Evolutionary conservation across 768 basidiomycete species (phyloP).

Genomic region (button mushroom (Agaricus bisporus)): DNA sequence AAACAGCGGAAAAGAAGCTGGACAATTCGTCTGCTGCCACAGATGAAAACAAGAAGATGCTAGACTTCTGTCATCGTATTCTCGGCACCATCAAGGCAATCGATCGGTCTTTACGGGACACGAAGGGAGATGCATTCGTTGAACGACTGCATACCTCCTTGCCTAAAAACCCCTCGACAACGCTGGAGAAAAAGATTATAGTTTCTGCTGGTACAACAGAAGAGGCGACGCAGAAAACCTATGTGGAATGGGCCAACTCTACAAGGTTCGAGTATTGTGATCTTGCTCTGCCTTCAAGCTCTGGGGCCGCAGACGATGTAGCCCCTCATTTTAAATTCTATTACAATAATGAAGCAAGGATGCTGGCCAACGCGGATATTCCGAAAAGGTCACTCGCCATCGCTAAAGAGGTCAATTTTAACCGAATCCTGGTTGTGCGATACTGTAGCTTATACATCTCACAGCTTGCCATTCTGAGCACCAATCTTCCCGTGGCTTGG

Average conservation of each 20-base stretch:
- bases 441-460: slow-evolving; percentile 1
- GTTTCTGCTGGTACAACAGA: slow-evolving; percentile 37
- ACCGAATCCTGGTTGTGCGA: not conserved
- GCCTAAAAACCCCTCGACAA: slow-evolving; percentile 60
- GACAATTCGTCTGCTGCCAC: slow-evolving; percentile 39
- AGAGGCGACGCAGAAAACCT: slow-evolving; percentile 61
- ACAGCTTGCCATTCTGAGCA: slow-evolving; percentile 88
- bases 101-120: slow-evolving; percentile 81
- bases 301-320: slow-evolving; percentile 37
- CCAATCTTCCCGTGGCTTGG: slow-evolving; percentile 92
- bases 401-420: slow-evolving; percentile 72
- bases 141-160: slow-evolving; percentile 69
- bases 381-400: slow-evolving; percentile 91
- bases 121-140: slow-evolving; percentile 85
- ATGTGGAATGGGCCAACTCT: slow-evolving; percentile 79
- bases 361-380: slow-evolving; percentile 79
- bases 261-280: slow-evolving; percentile 92
- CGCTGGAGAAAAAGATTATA: slow-evolving; percentile 15
- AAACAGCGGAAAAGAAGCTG: slow-evolving; percentile 60
- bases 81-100: slow-evolving; percentile 77
- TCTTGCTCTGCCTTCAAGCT: slow-evolving; percentile 43
- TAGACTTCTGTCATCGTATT: slow-evolving; percentile 82
- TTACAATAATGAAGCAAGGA: slow-evolving; percentile 77
- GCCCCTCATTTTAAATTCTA: slow-evolving; percentile 76
- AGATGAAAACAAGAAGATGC: slow-evolving; percentile 75